Percentiles rank a stretch among this genome's conserved stretches.
Conservation (phyloP, 2,329 filamentous ascomycete species). For the Ceratocystiopsis sp. region DNA sequence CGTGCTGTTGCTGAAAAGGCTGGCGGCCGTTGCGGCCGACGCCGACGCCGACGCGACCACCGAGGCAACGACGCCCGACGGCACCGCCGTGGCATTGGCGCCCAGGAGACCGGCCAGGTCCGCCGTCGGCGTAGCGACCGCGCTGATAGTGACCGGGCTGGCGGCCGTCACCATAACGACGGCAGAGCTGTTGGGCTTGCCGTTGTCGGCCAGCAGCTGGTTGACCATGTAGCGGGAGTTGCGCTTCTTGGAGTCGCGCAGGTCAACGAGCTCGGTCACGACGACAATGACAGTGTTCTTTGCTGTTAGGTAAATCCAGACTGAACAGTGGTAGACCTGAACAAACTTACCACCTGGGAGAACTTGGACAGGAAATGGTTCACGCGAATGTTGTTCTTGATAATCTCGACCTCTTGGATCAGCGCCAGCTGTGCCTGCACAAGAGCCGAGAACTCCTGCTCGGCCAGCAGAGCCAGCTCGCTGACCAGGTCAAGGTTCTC, state of each 20-base stretch:
- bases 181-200: conserved; percentile 16
- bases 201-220: conserved; percentile 22
- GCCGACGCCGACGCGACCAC: conserved; percentile 4
- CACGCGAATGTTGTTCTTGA: conserved; percentile 25
- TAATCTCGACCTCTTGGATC: conserved; percentile 19
- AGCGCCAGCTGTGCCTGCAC: conserved; percentile 21
- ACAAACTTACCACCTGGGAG: conserved; percentile 17
- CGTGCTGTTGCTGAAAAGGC: conserved; percentile 9
- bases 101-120: conserved; percentile 8
- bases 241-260: conserved; percentile 13
- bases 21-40: conserved; percentile 6
- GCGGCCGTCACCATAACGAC: conserved; percentile 22
- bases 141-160: conserved; percentile 18
- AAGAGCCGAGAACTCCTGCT: conserved; percentile 20
- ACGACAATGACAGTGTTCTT: conserved; percentile 22
- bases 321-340: neutral
- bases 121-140: conserved; percentile 11
- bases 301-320: conserved; percentile 1
- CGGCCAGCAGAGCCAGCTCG: conserved; percentile 18
- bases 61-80: neutral
- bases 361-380: conserved; percentile 23
- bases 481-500: conserved; percentile 20
- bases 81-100: conserved; percentile 1
- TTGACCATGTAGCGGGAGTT: conserved; percentile 23
- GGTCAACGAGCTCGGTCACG: conserved; percentile 20